phyloP scores from a whole-genome alignment of 371 early-diverging fungal genomes.

The Rhizopus stolonifer region DNA sequence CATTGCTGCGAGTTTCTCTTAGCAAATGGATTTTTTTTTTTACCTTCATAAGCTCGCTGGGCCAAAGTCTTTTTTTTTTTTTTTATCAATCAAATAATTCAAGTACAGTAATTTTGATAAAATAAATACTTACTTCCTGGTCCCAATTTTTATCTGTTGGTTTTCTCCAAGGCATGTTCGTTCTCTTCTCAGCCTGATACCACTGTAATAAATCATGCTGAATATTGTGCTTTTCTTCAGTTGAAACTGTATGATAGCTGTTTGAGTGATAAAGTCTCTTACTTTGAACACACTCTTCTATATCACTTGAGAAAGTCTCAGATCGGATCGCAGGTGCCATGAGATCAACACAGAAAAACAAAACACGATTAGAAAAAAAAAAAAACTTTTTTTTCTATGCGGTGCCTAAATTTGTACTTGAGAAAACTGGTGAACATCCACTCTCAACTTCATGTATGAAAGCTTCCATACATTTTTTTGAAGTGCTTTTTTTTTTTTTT shows the following conservation, averaged over 20 bases:
- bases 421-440: no score
- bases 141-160: conserved; percentile 23
- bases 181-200: conserved; percentile 65
- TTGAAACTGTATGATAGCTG: conserved; percentile 33
- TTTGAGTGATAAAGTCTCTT: conserved; percentile 27
- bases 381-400: no score
- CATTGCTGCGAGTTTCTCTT: not conserved
- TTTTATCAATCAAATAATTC: no score
- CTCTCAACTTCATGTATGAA: no score
- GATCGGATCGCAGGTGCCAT: no score
- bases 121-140: conserved; percentile 19
- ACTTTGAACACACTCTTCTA: conserved; percentile 40
- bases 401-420: no score
- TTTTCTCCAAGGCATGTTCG: conserved; percentile 72
- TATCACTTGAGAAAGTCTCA: not conserved
- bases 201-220: conserved; percentile 57
- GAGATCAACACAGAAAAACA: no score
- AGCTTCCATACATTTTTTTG: no score
- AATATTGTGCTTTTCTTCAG: conserved; percentile 30
- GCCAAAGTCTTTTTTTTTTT: conserved; percentile 37
- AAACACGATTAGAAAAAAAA: no score
- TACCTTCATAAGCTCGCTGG: conserved; percentile 72
- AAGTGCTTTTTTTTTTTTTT: no score
- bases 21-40: not conserved
- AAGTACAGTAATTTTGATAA: no score